A percentile compares a stretch with the other conserved stretches of the same genome.
These are phyloP conservation scores for Xerocomus cyaneibrunnescens DNA, from an alignment of 1,284 basidiomycete species.

Conservation along the genomic window DNA sequence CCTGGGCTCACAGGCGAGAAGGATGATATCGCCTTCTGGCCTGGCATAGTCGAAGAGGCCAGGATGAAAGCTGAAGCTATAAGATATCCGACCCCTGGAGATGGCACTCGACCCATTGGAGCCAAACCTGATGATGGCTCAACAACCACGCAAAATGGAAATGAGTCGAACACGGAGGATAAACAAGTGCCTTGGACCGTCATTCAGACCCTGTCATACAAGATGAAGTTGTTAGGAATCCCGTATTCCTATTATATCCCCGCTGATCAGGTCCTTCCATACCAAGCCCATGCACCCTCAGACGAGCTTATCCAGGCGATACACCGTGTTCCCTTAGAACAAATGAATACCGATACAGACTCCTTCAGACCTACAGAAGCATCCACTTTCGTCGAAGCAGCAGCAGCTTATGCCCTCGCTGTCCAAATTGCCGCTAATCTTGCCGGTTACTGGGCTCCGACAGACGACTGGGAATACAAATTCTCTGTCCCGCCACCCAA, in stretches of 20 bases:
- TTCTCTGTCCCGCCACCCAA: constrained; percentile 37
- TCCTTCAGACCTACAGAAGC: constrained; percentile 49
- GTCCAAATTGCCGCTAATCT: constrained; percentile 63
- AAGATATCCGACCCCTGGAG: constrained; percentile 11
- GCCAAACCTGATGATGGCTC: constrained; percentile 3
- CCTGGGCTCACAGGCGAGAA: constrained; percentile 37
- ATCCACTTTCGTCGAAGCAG: constrained; percentile 44
- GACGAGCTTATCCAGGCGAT: constrained; percentile 50
- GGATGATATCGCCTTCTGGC: constrained; percentile 65
- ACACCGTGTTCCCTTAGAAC: constrained; percentile 43
- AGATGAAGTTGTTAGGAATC: constrained; percentile 61
- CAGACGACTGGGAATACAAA: constrained; percentile 68
- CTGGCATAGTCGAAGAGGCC: constrained; percentile 61
- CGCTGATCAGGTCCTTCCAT: constrained; percentile 63
- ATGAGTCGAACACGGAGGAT: constrained; percentile 12
- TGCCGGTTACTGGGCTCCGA: constrained; percentile 62
- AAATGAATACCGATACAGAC: constrained; percentile 47
- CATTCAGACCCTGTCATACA: constrained; percentile 57
- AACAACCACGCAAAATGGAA: constrained; percentile 5
- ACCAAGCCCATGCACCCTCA: constrained; percentile 61
- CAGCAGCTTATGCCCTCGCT: constrained; percentile 63
- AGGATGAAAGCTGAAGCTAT: constrained; percentile 44
- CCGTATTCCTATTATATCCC: constrained; percentile 45
- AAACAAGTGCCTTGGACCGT: constrained; percentile 51
- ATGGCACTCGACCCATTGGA: neutral